Percentiles rank a stretch among this genome's conserved stretches.
phyloP scores from a whole-genome alignment of 108 stramenopile species.

The Skeletonema tropicum region DNA sequence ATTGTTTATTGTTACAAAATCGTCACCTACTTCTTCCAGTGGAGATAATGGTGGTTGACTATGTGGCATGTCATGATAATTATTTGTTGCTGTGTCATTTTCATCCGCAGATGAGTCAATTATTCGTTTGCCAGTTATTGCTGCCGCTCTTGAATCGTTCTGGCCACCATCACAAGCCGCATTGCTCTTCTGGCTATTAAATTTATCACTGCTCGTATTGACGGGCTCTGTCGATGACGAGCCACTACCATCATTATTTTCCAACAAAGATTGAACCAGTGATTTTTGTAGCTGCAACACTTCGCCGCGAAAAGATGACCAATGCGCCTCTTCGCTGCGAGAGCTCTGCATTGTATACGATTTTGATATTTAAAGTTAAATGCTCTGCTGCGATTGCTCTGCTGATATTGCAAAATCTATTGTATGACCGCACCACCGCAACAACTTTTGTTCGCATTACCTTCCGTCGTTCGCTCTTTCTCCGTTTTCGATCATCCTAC shows the following conservation, averaged over 20 bases:
- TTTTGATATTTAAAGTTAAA: too few relatives aligned
- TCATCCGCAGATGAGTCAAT: neutral
- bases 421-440: too few relatives aligned
- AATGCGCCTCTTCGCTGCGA: slow-evolving; percentile 11
- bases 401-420: neutral
- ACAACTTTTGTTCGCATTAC: too few relatives aligned
- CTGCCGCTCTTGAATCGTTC: neutral
- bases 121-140: neutral
- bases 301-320: slow-evolving; percentile 2
- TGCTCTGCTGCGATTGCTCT: too few relatives aligned
- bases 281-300: neutral
- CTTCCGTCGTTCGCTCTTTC: too few relatives aligned
- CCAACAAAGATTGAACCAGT: neutral
- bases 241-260: neutral
- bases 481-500: too few relatives aligned
- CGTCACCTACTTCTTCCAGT: neutral
- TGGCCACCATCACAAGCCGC: neutral
- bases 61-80: neutral
- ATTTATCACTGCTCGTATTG: neutral
- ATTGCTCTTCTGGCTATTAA: neutral
- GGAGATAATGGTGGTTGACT: neutral
- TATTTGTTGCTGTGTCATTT: neutral
- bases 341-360: neutral
- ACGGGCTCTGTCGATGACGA: neutral
- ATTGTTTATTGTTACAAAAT: too few relatives aligned